phyloP scores from a whole-genome alignment of 371 early-diverging fungal genomes.

The Mortierella sp. region DNA sequence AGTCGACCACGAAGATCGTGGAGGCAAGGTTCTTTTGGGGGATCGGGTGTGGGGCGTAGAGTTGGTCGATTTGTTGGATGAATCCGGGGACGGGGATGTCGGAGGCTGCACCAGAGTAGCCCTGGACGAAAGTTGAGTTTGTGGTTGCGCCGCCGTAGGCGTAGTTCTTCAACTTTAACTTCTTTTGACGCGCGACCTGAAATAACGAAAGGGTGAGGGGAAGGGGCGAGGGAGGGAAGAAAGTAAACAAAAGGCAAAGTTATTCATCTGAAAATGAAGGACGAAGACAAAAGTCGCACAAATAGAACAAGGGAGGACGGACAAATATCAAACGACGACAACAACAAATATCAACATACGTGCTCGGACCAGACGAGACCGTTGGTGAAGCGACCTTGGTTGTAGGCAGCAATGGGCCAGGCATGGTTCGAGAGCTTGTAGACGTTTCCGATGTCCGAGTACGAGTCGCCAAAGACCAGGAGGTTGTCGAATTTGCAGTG shows the following conservation, averaged over 20 bases:
- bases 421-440: slow-evolving; percentile 29
- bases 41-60: slow-evolving; percentile 1
- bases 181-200: slow-evolving; percentile 14
- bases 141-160: slow-evolving; percentile 56
- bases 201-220: no score
- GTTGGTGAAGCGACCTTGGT: slow-evolving; percentile 37
- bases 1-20: slow-evolving; percentile 32
- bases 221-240: not conserved
- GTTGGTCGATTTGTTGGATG: slow-evolving; percentile 37
- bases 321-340: not conserved
- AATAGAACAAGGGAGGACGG: not conserved
- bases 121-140: slow-evolving; percentile 28
- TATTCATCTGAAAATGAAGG: not conserved
- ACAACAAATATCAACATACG: not conserved
- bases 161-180: slow-evolving; percentile 19
- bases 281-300: not conserved
- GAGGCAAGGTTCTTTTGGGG: not conserved
- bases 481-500: slow-evolving; percentile 10
- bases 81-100: slow-evolving; percentile 45
- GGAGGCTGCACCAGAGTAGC: slow-evolving; percentile 22
- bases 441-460: slow-evolving; percentile 30
- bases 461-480: slow-evolving; percentile 45
- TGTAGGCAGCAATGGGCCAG: slow-evolving; percentile 27
- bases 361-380: slow-evolving; percentile 29
- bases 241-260: not conserved